Evolutionary conservation across 176 grass and related monocot genomes (phyloP).

Genomic region (Ensete glaucum): DNA sequence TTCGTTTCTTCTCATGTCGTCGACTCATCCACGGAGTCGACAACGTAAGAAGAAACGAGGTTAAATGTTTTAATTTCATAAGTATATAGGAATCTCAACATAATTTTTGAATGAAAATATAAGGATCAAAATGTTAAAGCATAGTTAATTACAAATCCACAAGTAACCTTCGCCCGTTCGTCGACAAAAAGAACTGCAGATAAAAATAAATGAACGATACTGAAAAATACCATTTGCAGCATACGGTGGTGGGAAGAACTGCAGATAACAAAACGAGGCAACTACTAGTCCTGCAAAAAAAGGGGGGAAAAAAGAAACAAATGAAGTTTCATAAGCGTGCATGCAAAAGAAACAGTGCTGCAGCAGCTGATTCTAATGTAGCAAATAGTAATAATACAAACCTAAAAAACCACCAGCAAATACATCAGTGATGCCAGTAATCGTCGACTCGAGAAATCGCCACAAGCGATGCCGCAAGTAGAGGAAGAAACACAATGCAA

Average conservation of each 20-base stretch:
- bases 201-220: neutral
- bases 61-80: too few species aligned
- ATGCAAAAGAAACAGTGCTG: neutral
- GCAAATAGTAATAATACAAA: neutral
- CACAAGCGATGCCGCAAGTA: slow-evolving; percentile 5
- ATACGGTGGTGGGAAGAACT: slow-evolving; percentile 17
- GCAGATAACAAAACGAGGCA: slow-evolving; percentile 19
- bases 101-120: too few species aligned
- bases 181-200: too few species aligned
- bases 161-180: neutral
- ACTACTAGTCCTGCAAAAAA: slow-evolving; percentile 12
- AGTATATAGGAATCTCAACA: too few species aligned
- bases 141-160: neutral
- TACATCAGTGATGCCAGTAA: slow-evolving; percentile 20
- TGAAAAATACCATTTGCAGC: neutral
- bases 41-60: too few species aligned
- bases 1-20: too few species aligned
- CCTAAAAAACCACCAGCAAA: slow-evolving; percentile 14
- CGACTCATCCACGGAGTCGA: too few species aligned
- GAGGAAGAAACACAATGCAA: slow-evolving; percentile 18
- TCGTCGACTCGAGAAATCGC: slow-evolving; percentile 17
- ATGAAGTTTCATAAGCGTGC: neutral
- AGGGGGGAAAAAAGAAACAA: neutral
- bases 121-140: too few species aligned
- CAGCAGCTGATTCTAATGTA: neutral